Conservation (phyloP, 2,329 filamentous ascomycete species). For the Fusarium aywerte region DNA sequence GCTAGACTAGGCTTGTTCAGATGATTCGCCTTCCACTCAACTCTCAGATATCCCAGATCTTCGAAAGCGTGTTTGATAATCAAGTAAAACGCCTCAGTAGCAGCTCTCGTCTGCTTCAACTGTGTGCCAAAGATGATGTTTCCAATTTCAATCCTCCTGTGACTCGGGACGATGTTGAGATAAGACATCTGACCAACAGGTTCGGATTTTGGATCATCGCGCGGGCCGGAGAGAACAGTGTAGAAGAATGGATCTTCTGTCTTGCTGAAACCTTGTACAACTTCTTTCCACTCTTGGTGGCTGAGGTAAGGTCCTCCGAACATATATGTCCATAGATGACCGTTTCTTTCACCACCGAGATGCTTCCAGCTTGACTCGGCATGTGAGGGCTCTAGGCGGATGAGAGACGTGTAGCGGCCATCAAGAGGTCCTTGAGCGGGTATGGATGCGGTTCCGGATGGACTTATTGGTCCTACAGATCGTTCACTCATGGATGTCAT, state of each 20-base stretch:
- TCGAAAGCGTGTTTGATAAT: conserved; percentile 65
- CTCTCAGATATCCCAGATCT: conserved; percentile 63
- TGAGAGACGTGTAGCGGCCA: conserved; percentile 49
- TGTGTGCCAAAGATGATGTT: conserved; percentile 61
- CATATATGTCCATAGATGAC: conserved; percentile 52
- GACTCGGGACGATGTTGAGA: conserved; percentile 58
- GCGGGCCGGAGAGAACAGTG: conserved; percentile 54
- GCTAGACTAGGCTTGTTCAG: conserved; percentile 64
- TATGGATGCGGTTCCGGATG: conserved; percentile 18
- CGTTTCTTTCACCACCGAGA: conserved; percentile 49
- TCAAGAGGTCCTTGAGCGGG: conserved; percentile 41
- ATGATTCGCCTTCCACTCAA: conserved; percentile 73
- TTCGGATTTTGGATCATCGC: conserved; percentile 43
- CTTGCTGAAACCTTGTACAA: conserved; percentile 37
- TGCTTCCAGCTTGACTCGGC: conserved; percentile 47
- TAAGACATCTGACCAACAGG: conserved; percentile 57
- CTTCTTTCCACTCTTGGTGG: conserved; percentile 30
- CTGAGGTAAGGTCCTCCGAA: conserved; percentile 41
- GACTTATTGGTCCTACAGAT: conserved; percentile 37
- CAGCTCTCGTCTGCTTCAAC: conserved; percentile 64
- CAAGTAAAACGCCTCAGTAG: conserved; percentile 69
- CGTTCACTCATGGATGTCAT: conserved; percentile 14
- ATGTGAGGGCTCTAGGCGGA: conserved; percentile 46
- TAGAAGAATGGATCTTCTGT: conserved; percentile 56
- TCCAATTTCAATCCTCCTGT: conserved; percentile 68